Evolutionary conservation across 2,329 filamentous ascomycete genomes (phyloP).

Genomic region (Fusarium sp.): DNA sequence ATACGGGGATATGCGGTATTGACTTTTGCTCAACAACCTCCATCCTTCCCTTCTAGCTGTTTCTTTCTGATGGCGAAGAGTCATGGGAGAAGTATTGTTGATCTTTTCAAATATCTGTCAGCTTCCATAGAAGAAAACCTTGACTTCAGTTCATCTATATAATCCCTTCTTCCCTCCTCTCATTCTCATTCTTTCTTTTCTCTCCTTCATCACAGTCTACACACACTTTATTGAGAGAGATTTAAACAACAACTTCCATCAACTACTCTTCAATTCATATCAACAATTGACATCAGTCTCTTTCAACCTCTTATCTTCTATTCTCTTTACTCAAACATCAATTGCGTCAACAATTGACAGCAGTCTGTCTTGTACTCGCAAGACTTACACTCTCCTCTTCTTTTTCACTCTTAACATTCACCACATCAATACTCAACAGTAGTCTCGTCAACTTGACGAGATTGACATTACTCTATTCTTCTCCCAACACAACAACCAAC

Average conservation of each 20-base stretch:
- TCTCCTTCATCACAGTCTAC: not conserved
- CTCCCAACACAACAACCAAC: not conserved
- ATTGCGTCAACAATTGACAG: not conserved
- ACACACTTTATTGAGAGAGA: not conserved
- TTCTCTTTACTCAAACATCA: not conserved
- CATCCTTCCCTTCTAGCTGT: not conserved
- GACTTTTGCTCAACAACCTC: not conserved
- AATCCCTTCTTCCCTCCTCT: not conserved
- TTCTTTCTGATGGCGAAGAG: not conserved
- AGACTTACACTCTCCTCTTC: not conserved
- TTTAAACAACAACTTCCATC: not conserved
- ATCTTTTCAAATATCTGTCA: not conserved
- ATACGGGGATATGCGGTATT: not conserved
- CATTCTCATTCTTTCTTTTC: not conserved
- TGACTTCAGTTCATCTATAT: not conserved
- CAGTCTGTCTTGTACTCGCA: not conserved
- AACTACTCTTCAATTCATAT: not conserved
- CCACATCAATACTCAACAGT: not conserved
- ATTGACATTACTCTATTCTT: not conserved
- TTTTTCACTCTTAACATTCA: not conserved
- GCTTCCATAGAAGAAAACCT: not conserved
- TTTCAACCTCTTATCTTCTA: not conserved
- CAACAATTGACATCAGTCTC: not conserved
- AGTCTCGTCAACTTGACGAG: not conserved
- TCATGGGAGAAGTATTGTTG: not conserved